phyloP scores from a whole-genome alignment of 2,329 filamentous ascomycete species.

The Basipetospora chlamydospora region DNA sequence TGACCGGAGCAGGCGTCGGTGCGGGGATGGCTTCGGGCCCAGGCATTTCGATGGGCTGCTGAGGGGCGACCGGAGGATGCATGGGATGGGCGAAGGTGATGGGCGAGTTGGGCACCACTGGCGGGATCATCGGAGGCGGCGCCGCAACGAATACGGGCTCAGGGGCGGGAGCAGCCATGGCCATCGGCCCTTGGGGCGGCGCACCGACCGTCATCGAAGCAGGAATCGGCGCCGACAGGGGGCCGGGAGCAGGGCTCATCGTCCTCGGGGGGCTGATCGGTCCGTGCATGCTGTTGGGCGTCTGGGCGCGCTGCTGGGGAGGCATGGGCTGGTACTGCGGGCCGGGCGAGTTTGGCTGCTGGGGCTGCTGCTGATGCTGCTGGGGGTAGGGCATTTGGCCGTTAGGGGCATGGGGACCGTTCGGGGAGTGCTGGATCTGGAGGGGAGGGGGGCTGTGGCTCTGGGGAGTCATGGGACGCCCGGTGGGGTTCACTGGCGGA shows the following conservation, averaged over 20 bases:
- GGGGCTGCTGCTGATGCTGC: slow-evolving; percentile 20
- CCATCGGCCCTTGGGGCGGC: too few species aligned
- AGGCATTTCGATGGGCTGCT: too few species aligned
- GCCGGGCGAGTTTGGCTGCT: slow-evolving; percentile 31
- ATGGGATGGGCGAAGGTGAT: too few species aligned
- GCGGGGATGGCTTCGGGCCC: too few species aligned
- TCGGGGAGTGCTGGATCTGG: slow-evolving; percentile 1
- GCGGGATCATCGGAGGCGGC: too few species aligned
- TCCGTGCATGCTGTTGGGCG: slow-evolving; percentile 25
- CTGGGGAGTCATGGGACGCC: slow-evolving; percentile 25
- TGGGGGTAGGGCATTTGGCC: too few species aligned
- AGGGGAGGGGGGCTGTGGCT: slow-evolving; percentile 3
- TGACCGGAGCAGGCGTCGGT: background rate
- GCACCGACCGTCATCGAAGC: too few species aligned
- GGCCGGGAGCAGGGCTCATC: slow-evolving; percentile 25
- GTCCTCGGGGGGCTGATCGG: slow-evolving; percentile 28
- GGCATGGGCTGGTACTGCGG: slow-evolving; percentile 18
- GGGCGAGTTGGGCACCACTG: too few species aligned
- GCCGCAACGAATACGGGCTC: too few species aligned
- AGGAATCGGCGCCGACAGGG: slow-evolving; percentile 12
- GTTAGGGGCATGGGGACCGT: slow-evolving; percentile 10
- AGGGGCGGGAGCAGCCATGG: background rate
- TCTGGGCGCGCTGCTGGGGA: slow-evolving; percentile 22
- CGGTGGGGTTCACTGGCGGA: slow-evolving; percentile 35
- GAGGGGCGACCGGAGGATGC: too few species aligned